Conservation (phyloP, 2,329 filamentous ascomycete species). For the Aspergillus ochraceus region DNA sequence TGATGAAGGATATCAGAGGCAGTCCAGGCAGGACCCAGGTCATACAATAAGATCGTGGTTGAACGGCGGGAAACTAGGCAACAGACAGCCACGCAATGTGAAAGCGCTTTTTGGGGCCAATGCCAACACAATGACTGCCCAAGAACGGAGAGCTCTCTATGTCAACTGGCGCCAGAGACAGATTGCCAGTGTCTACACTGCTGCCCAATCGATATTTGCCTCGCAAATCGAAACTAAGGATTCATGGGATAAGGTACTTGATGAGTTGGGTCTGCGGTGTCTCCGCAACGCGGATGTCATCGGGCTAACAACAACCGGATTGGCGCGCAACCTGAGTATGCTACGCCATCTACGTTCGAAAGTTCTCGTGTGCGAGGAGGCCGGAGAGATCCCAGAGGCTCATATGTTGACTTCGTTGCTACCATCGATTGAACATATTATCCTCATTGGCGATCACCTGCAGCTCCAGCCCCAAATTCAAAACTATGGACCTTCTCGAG, state of each 20-base stretch:
- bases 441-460: conserved; percentile 47
- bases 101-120: conserved; percentile 7
- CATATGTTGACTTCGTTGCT: conserved; percentile 44
- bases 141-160: conserved; percentile 28
- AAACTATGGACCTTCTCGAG: conserved; percentile 36
- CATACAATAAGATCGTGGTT: conserved; percentile 22
- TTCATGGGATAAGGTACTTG: conserved; percentile 17
- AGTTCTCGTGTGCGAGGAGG: conserved; percentile 46
- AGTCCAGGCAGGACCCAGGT: background rate
- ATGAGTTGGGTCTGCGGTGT: conserved; percentile 29
- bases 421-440: conserved; percentile 45
- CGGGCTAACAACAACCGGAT: conserved; percentile 55
- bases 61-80: conserved; percentile 6
- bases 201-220: too few relatives aligned
- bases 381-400: conserved; percentile 44
- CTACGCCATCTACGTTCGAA: conserved; percentile 46
- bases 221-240: conserved; percentile 9
- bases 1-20: too few relatives aligned
- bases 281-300: conserved; percentile 49
- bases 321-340: conserved; percentile 49
- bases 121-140: conserved; percentile 21
- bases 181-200: background rate
- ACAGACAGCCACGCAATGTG: conserved; percentile 8
- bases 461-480: conserved; percentile 45
- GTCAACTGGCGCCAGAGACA: conserved; percentile 28